Percentiles rank a stretch among this genome's conserved stretches.
phyloP scores from a whole-genome alignment of 2,329 filamentous ascomycete species.

The Thelonectria rubi region DNA sequence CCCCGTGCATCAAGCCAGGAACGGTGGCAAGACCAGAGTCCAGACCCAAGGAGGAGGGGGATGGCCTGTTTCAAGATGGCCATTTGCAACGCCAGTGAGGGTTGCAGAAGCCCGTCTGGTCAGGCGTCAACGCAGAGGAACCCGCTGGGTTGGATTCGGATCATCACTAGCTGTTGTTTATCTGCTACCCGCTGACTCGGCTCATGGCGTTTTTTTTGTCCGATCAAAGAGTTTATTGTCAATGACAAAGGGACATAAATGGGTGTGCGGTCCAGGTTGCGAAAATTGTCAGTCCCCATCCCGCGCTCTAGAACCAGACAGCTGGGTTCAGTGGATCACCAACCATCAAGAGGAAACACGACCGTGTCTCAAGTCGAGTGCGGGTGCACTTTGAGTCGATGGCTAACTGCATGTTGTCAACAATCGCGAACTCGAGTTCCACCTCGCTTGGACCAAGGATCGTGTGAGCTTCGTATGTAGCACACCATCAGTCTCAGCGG shows the following conservation, averaged over 20 bases:
- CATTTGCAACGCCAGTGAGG: constrained; percentile 9
- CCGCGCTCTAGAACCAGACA: constrained; percentile 18
- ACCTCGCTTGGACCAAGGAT: constrained; percentile 5
- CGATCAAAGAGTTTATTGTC: constrained; percentile 2
- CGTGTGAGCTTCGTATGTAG: not conserved
- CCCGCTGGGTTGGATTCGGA: not conserved
- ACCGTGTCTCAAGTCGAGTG: constrained; percentile 16
- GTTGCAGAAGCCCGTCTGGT: not conserved
- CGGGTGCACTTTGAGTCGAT: constrained; percentile 5
- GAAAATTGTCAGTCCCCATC: constrained; percentile 7
- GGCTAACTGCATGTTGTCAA: constrained; percentile 5
- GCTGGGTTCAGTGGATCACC: constrained; percentile 2
- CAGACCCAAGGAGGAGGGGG: constrained; percentile 18
- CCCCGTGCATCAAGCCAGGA: constrained; percentile 14
- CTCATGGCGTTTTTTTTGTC: constrained; percentile 10
- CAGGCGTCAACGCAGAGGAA: not conserved
- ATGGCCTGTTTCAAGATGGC: constrained; percentile 6
- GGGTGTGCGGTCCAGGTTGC: constrained; percentile 8
- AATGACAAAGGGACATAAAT: constrained; percentile 13
- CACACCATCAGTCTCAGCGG: not conserved
- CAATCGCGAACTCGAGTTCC: constrained; percentile 7
- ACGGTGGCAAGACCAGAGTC: constrained; percentile 27
- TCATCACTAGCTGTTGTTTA: constrained; percentile 6
- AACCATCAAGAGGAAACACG: constrained; percentile 6
- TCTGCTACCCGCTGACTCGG: constrained; percentile 11